These are phyloP conservation scores for Teratosphaeria gauchensis DNA, from an alignment of 2,329 filamentous ascomycete species.

Conservation along the genomic window DNA sequence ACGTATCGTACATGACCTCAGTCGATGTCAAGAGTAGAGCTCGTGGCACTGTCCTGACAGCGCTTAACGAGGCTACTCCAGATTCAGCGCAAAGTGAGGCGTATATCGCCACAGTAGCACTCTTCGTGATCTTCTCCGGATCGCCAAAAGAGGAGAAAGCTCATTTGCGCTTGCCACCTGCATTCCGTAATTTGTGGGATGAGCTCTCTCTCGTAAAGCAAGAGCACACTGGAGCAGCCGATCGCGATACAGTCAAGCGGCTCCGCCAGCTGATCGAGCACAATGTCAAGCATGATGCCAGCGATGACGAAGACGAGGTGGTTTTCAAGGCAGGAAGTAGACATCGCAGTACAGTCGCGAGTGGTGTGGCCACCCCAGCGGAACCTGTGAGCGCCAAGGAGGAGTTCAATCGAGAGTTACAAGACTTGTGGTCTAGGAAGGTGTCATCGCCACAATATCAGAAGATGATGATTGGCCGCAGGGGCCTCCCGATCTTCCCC, in stretches of 20 bases:
- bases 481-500: constrained; percentile 79
- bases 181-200: constrained; percentile 78
- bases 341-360: constrained; percentile 26
- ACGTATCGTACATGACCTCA: constrained; percentile 32
- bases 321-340: constrained; percentile 69
- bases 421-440: constrained; percentile 44
- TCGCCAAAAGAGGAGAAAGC: constrained; percentile 79
- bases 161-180: constrained; percentile 63
- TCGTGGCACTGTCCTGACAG: constrained; percentile 53
- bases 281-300: constrained; percentile 51
- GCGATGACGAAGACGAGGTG: constrained; percentile 42
- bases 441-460: constrained; percentile 51
- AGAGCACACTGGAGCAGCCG: constrained; percentile 56
- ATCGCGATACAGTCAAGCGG: constrained; percentile 58
- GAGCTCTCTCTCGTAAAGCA: constrained; percentile 67
- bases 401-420: constrained; percentile 31
- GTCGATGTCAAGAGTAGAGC: constrained; percentile 37
- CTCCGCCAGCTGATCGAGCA: constrained; percentile 59
- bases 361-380: constrained; percentile 24
- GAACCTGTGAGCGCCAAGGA: constrained; percentile 9
- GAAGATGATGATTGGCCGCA: constrained; percentile 66
- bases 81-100: constrained; percentile 75
- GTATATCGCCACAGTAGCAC: constrained; percentile 68
- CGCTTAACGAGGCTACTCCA: constrained; percentile 64
- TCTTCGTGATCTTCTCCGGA: constrained; percentile 73